Conservation (phyloP, 257 asterid species). For the Solanum corneliomulleri region DNA sequence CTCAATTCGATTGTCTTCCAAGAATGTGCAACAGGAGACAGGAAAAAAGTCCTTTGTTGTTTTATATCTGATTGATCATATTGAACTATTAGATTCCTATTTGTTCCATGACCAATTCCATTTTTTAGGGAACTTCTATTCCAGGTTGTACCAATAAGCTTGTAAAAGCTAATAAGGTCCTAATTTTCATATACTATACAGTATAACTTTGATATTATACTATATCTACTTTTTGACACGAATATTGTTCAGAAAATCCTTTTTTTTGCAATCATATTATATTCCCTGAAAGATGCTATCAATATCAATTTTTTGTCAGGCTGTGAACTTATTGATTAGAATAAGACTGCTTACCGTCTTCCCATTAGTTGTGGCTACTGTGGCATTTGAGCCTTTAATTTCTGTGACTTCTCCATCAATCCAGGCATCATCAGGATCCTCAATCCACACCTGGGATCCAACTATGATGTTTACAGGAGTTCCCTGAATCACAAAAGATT, state of each 20-base stretch:
- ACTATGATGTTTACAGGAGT: constrained; percentile 84
- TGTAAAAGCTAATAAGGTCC: background rate
- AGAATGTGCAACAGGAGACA: background rate
- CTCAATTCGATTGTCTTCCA: background rate
- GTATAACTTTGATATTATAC: background rate
- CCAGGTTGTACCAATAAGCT: background rate
- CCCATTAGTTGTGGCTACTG: constrained; percentile 49
- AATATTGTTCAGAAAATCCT: background rate
- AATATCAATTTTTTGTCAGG: background rate
- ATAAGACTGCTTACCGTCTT: constrained; percentile 45
- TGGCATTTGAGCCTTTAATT: constrained; percentile 60
- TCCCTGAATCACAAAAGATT: constrained; percentile 52
- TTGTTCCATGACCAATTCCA: background rate
- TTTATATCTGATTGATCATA: background rate
- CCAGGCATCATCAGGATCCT: constrained; percentile 83
- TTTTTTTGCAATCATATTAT: background rate
- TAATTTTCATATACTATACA: background rate
- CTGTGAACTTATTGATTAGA: background rate
- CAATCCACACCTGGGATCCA: constrained; percentile 90
- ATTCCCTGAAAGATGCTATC: background rate
- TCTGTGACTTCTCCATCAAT: constrained; percentile 68
- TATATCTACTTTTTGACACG: background rate
- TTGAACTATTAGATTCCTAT: background rate
- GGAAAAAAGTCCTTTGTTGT: background rate
- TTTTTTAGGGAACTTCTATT: background rate